Base-by-base conservation (phyloP, 441 rosid genomes). In the Euphorbia schlechtendalii region DNA sequence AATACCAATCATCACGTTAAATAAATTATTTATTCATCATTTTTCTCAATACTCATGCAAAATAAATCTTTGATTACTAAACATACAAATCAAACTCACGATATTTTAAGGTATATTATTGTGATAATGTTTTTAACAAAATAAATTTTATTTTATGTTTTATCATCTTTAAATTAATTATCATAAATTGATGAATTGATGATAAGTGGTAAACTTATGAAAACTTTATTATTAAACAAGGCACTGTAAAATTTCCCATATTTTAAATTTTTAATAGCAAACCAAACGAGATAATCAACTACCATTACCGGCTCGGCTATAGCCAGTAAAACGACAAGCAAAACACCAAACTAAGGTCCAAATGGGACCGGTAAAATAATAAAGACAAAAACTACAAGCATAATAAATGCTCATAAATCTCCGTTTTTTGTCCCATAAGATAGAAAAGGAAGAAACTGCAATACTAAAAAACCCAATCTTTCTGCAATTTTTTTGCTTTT, bases 241-340 rank as follows among this genome's bases (percentile, higher is more conserved):
- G 17, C 10, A 2, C 4, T 14, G 49, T 3, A 9, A 36, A 3
- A 36, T 36, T 36, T 9, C 4, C 40, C 5, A 36, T 36, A 36
- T 36, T 36, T 36, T 36, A 36, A 9, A n/a, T n/a, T 62, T 56
- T 69, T 36, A 71, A 70, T 54, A 28, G 17, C 13, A 30, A 64
- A 63, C 55, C 54, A 22, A 59, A 72, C 52, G 63, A 40, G 60
- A 80, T 73, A 67, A 66, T 54, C 27, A 69, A 73, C 63, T 20
- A 49, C 49, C 64, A 30, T 28, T 62, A 83, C 88, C n/a, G n/a
- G n/a, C n/a, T n/a, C 76, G 82, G 82, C 65, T 69, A 51, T 34
- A 65, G 73, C 82, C 82, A 71, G 88, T 82, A 63, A 53, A 41
- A 30, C 12, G 51, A 54, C 58, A 34, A 18, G 17, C 5, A 15